These are phyloP conservation scores for Zizania palustris DNA, from an alignment of 202 grass and related monocot genomes.

Conservation along the genomic window DNA sequence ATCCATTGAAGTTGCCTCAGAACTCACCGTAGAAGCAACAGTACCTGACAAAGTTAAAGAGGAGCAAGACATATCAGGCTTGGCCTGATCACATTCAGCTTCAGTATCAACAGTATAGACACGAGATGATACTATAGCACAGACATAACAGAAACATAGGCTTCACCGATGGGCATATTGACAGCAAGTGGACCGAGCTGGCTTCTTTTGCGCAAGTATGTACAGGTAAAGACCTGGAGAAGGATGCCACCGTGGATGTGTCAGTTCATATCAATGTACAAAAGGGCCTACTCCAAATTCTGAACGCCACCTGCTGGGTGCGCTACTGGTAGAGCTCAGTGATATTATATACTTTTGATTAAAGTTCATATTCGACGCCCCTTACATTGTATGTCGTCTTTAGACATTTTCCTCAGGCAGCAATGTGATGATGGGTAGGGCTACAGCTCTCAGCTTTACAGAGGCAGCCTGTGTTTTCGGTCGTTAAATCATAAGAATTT, in stretches of 20 bases:
- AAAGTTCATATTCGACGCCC: not conserved
- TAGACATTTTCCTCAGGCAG: not conserved
- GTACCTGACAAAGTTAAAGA: constrained; percentile 44
- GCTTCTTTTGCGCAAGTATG: not conserved
- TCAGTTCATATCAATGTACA: constrained; percentile 40
- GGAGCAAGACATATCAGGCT: constrained; percentile 40
- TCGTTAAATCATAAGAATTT: not conserved
- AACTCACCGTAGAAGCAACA: constrained; percentile 44
- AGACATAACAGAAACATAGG: constrained; percentile 38
- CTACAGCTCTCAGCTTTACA: not conserved
- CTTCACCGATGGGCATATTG: not conserved
- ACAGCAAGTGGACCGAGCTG: constrained; percentile 1
- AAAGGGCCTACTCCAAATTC: not conserved
- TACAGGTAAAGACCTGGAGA: constrained; percentile 9
- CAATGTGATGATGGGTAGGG: not conserved
- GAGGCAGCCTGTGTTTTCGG: not conserved
- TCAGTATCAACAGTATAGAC: constrained; percentile 38
- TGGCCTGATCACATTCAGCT: not conserved
- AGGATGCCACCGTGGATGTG: not conserved
- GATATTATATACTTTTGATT: constrained; percentile 27
- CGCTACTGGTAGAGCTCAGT: constrained; percentile 25
- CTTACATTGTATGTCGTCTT: not conserved
- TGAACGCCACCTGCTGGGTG: constrained; percentile 39
- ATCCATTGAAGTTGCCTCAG: constrained; percentile 28
- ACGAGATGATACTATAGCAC: constrained; percentile 45